A percentile compares a stretch with the other conserved stretches of the same genome.
phyloP scores from a whole-genome alignment of 2,329 filamentous ascomycete species.

The Penicillium frequentans region DNA sequence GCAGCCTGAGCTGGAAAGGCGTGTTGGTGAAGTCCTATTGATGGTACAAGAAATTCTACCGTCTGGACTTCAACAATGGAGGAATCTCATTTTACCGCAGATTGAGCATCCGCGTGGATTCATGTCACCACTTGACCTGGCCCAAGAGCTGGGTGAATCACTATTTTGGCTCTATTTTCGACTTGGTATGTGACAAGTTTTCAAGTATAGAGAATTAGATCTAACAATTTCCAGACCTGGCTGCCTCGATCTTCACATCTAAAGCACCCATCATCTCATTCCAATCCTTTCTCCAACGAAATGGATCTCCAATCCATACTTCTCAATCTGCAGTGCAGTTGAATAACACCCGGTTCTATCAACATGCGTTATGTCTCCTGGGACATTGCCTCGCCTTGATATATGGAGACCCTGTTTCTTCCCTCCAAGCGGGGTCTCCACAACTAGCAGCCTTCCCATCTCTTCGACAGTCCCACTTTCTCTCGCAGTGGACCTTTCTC shows the following conservation, averaged over 20 bases:
- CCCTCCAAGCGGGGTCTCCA: conserved; percentile 9
- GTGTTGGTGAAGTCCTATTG: conserved; percentile 14
- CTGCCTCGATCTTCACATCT: conserved; percentile 15
- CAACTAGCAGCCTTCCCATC: conserved; percentile 15
- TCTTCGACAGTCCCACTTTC: conserved; percentile 18
- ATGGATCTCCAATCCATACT: conserved; percentile 15
- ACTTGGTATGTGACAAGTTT: too few species aligned
- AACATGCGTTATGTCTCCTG: conserved; percentile 19
- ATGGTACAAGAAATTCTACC: conserved; percentile 20
- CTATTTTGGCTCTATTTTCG: conserved; percentile 22
- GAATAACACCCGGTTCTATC: conserved; percentile 12
- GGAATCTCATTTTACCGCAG: conserved; percentile 4
- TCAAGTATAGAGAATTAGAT: too few species aligned
- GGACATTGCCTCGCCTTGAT: conserved; percentile 19
- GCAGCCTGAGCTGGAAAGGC: conserved; percentile 13
- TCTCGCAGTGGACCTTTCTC: conserved; percentile 25
- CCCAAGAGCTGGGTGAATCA: conserved; percentile 17
- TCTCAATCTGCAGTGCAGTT: background rate
- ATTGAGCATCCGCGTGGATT: conserved; percentile 7
- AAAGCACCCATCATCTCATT: conserved; percentile 20
- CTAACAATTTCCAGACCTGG: conserved; percentile 18
- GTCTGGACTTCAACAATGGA: conserved; percentile 17
- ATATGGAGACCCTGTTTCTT: conserved; percentile 8
- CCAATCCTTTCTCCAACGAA: conserved; percentile 16
- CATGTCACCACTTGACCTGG: conserved; percentile 1